Evolutionary conservation across 257 asterid genomes (phyloP).

Genomic region (Solanum bulbocastanum): DNA sequence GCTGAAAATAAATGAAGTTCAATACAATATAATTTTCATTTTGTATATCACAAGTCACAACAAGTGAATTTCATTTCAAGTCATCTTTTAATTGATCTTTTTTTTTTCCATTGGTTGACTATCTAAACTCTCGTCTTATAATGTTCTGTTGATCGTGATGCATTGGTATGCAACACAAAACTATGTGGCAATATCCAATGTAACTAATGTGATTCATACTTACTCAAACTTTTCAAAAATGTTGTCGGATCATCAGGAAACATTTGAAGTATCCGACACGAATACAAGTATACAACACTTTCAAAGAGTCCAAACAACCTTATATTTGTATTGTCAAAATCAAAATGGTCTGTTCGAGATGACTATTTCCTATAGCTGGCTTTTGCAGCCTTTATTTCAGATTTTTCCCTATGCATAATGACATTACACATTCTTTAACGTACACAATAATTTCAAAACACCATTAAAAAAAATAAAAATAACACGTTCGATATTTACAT

Average conservation of each 20-base stretch:
- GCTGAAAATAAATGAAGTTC: constrained; percentile 14
- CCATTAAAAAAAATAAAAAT: not conserved
- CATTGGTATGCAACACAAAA: not conserved
- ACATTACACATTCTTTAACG: not conserved
- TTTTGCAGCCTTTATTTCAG: not conserved
- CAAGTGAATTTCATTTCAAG: not conserved
- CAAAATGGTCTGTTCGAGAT: not conserved
- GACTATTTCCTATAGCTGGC: not conserved
- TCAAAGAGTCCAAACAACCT: rapidly evolving
- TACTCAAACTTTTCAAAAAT: not conserved
- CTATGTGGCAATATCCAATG: not conserved
- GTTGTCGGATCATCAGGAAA: rapidly evolving
- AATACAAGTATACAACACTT: not conserved
- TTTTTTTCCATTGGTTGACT: no score
- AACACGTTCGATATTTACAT: no score
- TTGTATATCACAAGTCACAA: not conserved
- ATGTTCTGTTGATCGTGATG: not conserved
- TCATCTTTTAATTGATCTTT: no score
- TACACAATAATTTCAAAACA: not conserved
- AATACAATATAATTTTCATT: not conserved
- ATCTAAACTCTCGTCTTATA: rapidly evolving
- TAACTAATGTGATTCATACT: no score
- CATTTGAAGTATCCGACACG: not conserved
- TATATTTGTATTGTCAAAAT: not conserved
- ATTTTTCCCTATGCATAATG: not conserved